Evolutionary conservation across 2,329 filamentous ascomycete genomes (phyloP).

Genomic region (Gaeumannomyces tritici): DNA sequence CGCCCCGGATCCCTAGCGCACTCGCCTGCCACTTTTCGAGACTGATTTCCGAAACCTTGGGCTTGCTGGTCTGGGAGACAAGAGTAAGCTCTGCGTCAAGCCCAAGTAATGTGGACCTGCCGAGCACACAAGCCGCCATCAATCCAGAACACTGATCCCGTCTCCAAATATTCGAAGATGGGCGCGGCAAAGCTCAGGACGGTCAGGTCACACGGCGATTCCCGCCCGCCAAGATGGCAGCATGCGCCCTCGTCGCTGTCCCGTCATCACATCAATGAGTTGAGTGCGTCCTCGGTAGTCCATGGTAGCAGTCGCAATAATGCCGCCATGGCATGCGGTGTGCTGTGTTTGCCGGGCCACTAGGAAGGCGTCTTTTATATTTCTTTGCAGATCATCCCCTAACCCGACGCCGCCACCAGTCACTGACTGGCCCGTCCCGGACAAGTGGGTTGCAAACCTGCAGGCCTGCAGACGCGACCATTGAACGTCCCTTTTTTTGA

Average conservation of each 20-base stretch:
- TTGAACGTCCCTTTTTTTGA: not conserved
- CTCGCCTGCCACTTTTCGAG: no score
- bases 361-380: not conserved
- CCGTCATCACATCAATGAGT: not conserved
- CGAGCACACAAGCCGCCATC: no score
- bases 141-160: not conserved
- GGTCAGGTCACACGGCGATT: not conserved
- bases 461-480: not conserved
- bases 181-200: no score
- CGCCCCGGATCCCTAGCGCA: not conserved
- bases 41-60: no score
- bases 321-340: not conserved
- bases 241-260: not conserved
- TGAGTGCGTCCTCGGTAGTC: no score
- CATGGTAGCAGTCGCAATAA: no score
- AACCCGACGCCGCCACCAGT: no score
- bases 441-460: not conserved
- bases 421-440: not conserved
- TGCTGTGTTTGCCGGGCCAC: not conserved
- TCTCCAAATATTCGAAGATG: no score
- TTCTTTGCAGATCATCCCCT: not conserved
- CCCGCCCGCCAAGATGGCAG: not conserved
- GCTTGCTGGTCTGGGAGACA: no score
- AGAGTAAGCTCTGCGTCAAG: no score
- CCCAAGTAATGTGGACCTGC: no score